Evolutionary conservation across 2,329 filamentous ascomycete species (phyloP).

Genomic region (Rutstroemia sp.): DNA sequence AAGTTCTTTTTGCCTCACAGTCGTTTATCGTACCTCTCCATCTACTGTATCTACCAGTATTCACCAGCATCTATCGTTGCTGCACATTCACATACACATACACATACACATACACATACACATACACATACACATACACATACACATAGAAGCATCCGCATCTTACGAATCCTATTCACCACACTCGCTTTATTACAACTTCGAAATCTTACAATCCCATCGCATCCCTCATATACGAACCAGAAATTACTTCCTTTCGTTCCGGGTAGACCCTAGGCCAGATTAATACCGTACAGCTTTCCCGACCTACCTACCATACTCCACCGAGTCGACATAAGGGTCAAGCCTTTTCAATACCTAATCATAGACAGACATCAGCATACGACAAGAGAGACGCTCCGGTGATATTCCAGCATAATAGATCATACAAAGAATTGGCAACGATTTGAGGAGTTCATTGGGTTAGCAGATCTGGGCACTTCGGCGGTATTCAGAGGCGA

Average conservation of each 20-base stretch:
- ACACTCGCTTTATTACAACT: neutral
- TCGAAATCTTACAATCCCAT: neutral
- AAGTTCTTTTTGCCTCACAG: neutral
- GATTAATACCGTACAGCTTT: constrained; percentile 26
- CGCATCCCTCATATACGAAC: neutral
- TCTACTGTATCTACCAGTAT: too few relatives aligned
- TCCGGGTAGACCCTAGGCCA: constrained; percentile 54
- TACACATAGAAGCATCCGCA: neutral
- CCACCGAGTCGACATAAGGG: neutral
- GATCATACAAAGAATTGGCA: neutral
- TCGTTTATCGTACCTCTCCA: neutral
- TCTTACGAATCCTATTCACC: neutral
- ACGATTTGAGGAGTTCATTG: neutral
- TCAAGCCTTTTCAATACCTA: constrained; percentile 4
- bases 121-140: neutral
- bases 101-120: neutral
- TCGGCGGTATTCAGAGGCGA: neutral
- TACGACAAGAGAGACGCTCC: neutral
- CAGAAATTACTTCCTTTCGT: constrained; percentile 32
- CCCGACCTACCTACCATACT: neutral
- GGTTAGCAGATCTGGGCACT: neutral
- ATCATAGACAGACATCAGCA: constrained; percentile 3
- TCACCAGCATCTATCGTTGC: neutral
- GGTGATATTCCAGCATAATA: neutral
- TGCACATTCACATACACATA: neutral